These are phyloP conservation scores for Vaccinium macrocarpon DNA, from an alignment of 148 eudicot genomes.

Conservation along the genomic window DNA sequence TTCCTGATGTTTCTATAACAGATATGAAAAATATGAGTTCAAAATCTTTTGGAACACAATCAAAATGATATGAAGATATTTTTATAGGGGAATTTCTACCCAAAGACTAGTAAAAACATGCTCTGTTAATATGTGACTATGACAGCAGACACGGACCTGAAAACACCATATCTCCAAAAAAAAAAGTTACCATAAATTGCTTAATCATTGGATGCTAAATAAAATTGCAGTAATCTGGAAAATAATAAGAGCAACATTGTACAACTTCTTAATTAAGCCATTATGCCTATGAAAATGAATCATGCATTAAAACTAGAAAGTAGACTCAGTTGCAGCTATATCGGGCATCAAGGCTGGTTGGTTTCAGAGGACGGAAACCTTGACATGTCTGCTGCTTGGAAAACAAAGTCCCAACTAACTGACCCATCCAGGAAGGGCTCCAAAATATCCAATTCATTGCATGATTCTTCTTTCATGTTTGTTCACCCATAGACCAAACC, in stretches of 20 bases:
- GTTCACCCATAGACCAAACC: background rate
- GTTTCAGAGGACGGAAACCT: conserved; percentile 1
- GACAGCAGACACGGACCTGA: background rate
- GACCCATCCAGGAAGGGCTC: background rate
- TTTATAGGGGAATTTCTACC: background rate
- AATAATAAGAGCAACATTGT: background rate
- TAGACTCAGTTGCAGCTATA: background rate
- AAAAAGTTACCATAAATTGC: background rate
- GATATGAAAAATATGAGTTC: conserved; percentile 12
- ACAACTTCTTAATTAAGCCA: background rate
- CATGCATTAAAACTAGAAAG: background rate
- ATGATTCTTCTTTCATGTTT: background rate
- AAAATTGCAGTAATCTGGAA: background rate
- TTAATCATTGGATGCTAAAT: background rate
- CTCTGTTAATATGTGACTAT: background rate
- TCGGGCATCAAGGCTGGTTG: background rate
- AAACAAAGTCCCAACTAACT: background rate
- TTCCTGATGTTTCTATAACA: background rate
- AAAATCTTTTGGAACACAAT: background rate
- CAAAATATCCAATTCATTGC: background rate
- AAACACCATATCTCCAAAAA: background rate
- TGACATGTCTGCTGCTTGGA: background rate
- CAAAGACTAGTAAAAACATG: background rate
- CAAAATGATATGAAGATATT: background rate
- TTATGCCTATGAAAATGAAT: background rate